These are phyloP conservation scores for Spergularia azorica DNA, from an alignment of 179 eudicot genomes.

Conservation along the genomic window DNA sequence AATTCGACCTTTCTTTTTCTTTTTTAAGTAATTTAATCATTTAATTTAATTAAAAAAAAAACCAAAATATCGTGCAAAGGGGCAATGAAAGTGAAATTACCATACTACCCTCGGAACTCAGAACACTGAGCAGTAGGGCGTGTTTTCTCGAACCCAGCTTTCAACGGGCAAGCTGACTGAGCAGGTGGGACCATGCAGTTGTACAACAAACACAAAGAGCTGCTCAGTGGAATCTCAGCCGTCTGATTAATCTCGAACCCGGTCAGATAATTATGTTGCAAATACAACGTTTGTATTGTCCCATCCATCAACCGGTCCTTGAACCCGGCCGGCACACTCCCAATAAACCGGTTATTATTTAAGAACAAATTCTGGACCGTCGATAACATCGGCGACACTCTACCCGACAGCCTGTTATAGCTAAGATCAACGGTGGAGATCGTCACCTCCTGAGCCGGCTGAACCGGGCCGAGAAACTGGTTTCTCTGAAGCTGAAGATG, in stretches of 20 bases:
- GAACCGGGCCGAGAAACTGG: conserved; percentile 59
- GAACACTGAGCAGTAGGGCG: conserved; percentile 79
- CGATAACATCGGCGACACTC: conserved; percentile 64
- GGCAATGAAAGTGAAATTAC: neutral
- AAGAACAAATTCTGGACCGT: conserved; percentile 68
- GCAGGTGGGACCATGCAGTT: conserved; percentile 97
- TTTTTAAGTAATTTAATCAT: too few species aligned
- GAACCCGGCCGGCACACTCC: conserved; percentile 61
- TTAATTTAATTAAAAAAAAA: neutral
- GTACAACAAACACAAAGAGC: conserved; percentile 80
- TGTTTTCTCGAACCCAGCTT: conserved; percentile 73
- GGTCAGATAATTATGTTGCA: conserved; percentile 84
- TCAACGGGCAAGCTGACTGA: conserved; percentile 84
- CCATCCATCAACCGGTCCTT: conserved; percentile 70
- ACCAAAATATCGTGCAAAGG: neutral
- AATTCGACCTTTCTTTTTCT: neutral
- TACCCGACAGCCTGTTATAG: conserved; percentile 69
- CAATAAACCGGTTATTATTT: conserved; percentile 87
- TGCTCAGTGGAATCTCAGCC: conserved; percentile 83
- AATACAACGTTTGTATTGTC: conserved; percentile 58
- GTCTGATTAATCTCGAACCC: conserved; percentile 76
- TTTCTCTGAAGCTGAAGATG: conserved; percentile 72
- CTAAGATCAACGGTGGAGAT: conserved; percentile 77
- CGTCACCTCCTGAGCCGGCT: conserved; percentile 46
- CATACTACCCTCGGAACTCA: conserved; percentile 59